A percentile compares a stretch with the other conserved stretches of the same genome.
Conservation (phyloP, 1,139 yeast species). For the Lodderomyces margitis region DNA sequence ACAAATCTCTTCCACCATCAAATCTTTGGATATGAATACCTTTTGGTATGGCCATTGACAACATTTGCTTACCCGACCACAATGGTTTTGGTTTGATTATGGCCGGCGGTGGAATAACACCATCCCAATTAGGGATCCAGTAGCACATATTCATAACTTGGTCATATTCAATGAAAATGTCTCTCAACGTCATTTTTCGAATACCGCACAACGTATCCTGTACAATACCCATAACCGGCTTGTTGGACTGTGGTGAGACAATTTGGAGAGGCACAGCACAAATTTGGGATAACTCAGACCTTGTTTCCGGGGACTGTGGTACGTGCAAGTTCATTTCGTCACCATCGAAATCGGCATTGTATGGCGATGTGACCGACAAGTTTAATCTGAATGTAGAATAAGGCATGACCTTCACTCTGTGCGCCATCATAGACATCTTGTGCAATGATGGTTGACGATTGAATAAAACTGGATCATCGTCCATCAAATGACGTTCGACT, state of each 20-base stretch:
- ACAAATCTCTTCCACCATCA: constrained; percentile 83
- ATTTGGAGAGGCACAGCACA: constrained; percentile 97
- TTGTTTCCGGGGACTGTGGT: constrained; percentile 97
- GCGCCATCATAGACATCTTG: constrained; percentile 99
- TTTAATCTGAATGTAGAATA: constrained; percentile 96
- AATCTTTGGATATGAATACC: constrained; percentile 94
- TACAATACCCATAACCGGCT: constrained; percentile 99
- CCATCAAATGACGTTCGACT: constrained; percentile 97
- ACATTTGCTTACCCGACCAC: constrained; percentile 96
- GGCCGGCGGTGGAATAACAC: constrained; percentile 96
- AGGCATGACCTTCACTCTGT: constrained; percentile 97
- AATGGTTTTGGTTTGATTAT: constrained; percentile 90
- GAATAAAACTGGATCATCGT: constrained; percentile 94
- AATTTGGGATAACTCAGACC: constrained; percentile 91
- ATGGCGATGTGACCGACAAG: constrained; percentile 95
- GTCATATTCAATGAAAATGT: constrained; percentile 81
- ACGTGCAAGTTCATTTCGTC: constrained; percentile 99
- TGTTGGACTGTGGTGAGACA: constrained; percentile 97
- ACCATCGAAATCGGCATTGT: constrained; percentile 99
- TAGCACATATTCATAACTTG: constrained; percentile 95
- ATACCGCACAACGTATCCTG: constrained; percentile 98
- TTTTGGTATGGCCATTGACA: constrained; percentile 89
- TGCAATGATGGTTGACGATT: constrained; percentile 99
- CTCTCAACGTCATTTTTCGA: constrained; percentile 92
- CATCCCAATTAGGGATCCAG: constrained; percentile 99